phyloP scores from a whole-genome alignment of 2,329 filamentous ascomycete genomes.

The Cryphonectria parasitica region DNA sequence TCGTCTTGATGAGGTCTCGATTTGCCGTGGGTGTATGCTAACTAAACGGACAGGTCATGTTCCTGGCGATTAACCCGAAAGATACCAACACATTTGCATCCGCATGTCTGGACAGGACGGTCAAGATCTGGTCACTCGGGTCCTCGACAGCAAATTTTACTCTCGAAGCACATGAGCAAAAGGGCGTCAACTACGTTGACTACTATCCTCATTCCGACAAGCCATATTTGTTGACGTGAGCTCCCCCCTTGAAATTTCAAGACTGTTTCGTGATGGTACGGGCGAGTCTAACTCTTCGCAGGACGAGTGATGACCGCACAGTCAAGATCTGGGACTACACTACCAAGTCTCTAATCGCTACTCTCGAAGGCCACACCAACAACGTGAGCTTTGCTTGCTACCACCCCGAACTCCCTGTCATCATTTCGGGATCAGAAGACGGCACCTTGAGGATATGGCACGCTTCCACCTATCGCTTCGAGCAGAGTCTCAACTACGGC shows the following conservation, averaged over 20 bases:
- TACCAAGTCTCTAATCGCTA: slow-evolving; percentile 95
- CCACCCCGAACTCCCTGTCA: slow-evolving; percentile 94
- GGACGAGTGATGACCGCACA: slow-evolving; percentile 58
- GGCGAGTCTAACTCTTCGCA: neutral
- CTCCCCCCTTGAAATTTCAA: neutral
- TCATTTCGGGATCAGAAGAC: slow-evolving; percentile 97
- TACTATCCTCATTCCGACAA: slow-evolving; percentile 78
- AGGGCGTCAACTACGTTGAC: slow-evolving; percentile 97
- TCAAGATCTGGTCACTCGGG: slow-evolving; percentile 97
- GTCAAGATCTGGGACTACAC: slow-evolving; percentile 99
- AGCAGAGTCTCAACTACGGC: slow-evolving; percentile 95
- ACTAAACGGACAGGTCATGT: slow-evolving; percentile 68
- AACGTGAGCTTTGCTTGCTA: slow-evolving; percentile 99
- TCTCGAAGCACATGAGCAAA: slow-evolving; percentile 93
- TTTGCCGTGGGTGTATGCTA: neutral
- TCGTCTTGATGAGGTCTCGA: slow-evolving; percentile 10
- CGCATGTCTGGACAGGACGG: slow-evolving; percentile 92
- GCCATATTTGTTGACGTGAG: slow-evolving; percentile 84
- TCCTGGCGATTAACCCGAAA: slow-evolving; percentile 95
- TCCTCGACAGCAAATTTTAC: slow-evolving; percentile 96
- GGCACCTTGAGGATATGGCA: slow-evolving; percentile 99
- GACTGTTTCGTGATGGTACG: too few species aligned
- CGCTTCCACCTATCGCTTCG: slow-evolving; percentile 93
- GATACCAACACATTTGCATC: slow-evolving; percentile 91
- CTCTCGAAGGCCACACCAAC: slow-evolving; percentile 93